Conservation (phyloP, 176 grass and related monocot genomes). For the Carex myosuroides region DNA sequence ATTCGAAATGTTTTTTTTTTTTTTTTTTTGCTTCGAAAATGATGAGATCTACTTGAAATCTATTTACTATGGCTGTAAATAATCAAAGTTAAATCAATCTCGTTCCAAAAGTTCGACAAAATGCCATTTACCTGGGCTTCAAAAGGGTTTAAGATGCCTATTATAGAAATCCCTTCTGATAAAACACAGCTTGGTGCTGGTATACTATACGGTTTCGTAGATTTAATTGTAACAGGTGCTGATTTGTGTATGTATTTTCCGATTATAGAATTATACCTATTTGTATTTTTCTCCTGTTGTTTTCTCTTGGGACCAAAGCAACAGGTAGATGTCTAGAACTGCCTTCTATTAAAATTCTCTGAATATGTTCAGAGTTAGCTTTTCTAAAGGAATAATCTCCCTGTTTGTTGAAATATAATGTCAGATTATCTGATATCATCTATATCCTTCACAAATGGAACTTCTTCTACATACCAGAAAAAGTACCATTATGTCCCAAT, state of each 20-base stretch:
- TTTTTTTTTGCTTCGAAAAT: background rate
- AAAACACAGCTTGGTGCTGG: background rate
- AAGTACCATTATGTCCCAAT: background rate
- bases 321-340: background rate
- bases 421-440: background rate
- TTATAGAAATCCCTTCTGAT: background rate
- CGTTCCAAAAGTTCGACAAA: background rate
- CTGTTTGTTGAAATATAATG: background rate
- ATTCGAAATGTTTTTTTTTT: background rate
- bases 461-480: background rate
- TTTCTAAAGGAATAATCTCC: background rate
- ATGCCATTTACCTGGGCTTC: background rate
- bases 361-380: background rate
- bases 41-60: background rate
- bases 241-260: background rate
- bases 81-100: background rate
- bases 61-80: background rate
- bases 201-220: background rate
- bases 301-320: background rate
- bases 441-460: background rate
- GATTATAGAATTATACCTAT: background rate
- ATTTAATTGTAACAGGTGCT: background rate
- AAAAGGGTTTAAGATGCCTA: background rate
- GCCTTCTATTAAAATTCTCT: background rate
- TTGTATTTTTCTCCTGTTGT: background rate